phyloP scores from a whole-genome alignment of 2,329 filamentous ascomycete genomes.

The Graphilbum fragrans region DNA sequence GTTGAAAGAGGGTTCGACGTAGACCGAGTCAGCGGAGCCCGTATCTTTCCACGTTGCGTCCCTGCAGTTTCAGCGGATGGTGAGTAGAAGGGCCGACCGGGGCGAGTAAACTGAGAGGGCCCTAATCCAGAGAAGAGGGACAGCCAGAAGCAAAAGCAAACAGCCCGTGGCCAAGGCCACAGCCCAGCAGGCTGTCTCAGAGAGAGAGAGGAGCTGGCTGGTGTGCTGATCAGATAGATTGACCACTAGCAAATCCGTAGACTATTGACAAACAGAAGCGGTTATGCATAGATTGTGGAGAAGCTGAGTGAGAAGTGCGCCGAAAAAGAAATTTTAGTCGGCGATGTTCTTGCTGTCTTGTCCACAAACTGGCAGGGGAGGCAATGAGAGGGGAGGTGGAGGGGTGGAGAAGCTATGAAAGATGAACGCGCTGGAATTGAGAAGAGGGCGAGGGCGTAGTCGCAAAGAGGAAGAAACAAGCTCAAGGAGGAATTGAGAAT shows the following conservation, averaged over 20 bases:
- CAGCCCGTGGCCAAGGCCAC: constrained; percentile 7
- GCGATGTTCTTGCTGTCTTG: neutral
- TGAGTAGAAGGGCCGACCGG: no score
- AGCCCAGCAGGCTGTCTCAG: constrained; percentile 1
- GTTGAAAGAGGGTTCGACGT: no score
- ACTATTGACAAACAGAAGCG: neutral
- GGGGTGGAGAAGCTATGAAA: neutral
- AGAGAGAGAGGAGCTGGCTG: constrained; percentile 10
- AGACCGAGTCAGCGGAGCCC: no score
- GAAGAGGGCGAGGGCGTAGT: no score
- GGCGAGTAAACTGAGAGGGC: no score
- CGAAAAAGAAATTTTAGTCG: neutral
- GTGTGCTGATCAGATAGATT: constrained; percentile 15
- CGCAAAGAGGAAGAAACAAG: no score
- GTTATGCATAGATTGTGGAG: constrained; percentile 9
- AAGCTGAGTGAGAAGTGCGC: constrained; percentile 1
- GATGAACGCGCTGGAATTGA: no score
- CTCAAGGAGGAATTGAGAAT: no score
- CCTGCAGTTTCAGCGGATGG: no score
- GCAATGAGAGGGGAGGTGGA: neutral
- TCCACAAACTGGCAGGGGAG: neutral
- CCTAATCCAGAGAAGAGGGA: constrained; percentile 24
- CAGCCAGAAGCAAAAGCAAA: constrained; percentile 20
- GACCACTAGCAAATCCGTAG: constrained; percentile 1
- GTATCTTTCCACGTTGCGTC: no score